phyloP scores from a whole-genome alignment of 2,329 filamentous ascomycete genomes.

The Karstenula rhodostoma region DNA sequence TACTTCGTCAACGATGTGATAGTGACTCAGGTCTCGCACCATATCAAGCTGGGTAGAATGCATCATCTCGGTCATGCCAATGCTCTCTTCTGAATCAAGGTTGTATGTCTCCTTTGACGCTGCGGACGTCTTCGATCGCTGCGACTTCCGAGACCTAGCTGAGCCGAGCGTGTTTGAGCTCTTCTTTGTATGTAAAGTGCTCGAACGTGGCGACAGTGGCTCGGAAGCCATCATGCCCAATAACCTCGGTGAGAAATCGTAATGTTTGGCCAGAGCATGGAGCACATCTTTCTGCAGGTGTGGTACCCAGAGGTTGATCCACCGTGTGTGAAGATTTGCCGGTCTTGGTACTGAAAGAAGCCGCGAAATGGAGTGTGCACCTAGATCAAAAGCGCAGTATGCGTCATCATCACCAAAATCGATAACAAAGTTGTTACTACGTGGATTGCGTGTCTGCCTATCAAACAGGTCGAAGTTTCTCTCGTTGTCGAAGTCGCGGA shows the following conservation, averaged over 20 bases:
- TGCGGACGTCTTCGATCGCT: constrained; percentile 26
- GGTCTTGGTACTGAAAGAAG: constrained; percentile 53
- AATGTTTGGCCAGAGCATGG: constrained; percentile 65
- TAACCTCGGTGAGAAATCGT: constrained; percentile 73
- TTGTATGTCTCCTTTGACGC: constrained; percentile 30
- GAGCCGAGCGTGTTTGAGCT: constrained; percentile 44
- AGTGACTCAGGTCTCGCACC: constrained; percentile 57
- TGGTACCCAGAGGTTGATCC: constrained; percentile 80
- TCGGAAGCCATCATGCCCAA: constrained; percentile 69
- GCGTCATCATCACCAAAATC: constrained; percentile 67
- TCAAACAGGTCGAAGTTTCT: constrained; percentile 57
- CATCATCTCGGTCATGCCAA: constrained; percentile 47
- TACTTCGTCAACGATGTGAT: constrained; percentile 72
- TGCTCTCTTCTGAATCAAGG: constrained; percentile 45
- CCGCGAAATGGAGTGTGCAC: constrained; percentile 51
- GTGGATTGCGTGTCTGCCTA: constrained; percentile 49
- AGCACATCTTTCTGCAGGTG: constrained; percentile 66
- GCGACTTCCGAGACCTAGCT: constrained; percentile 33
- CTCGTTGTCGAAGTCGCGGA: constrained; percentile 63
- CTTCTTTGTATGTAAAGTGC: constrained; percentile 31
- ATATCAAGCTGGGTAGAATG: constrained; percentile 47
- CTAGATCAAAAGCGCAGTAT: constrained; percentile 65
- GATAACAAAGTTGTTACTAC: constrained; percentile 68
- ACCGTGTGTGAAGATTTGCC: constrained; percentile 65
- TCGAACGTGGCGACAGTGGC: constrained; percentile 50